These are phyloP conservation scores for Stentor coeruleus DNA, from an alignment of 73 alveolate species.

Conservation along the genomic window DNA sequence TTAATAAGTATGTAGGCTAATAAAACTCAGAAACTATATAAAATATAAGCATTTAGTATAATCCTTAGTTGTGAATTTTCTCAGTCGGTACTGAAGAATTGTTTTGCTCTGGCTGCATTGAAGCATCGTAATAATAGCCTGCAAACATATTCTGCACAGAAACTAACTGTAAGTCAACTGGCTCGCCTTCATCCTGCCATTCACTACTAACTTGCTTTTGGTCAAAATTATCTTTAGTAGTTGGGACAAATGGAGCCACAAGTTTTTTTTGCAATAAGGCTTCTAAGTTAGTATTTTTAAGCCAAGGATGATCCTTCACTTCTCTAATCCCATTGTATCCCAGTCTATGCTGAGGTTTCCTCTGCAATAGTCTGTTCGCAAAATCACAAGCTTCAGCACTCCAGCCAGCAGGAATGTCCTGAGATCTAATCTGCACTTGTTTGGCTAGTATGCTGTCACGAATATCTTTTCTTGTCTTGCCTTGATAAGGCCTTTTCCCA, in stretches of 20 bases:
- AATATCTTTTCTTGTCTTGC: slow-evolving; percentile 90
- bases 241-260: slow-evolving; percentile 81
- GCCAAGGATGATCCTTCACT: slow-evolving; percentile 95
- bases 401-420: slow-evolving; percentile 92
- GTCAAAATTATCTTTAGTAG: slow-evolving; percentile 53
- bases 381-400: slow-evolving; percentile 94
- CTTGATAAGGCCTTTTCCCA: slow-evolving; percentile 91
- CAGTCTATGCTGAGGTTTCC: slow-evolving; percentile 71
- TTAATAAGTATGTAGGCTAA: too few relatives aligned
- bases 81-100: background rate
- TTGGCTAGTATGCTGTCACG: slow-evolving; percentile 89
- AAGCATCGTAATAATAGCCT: slow-evolving; percentile 20
- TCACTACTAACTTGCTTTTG: slow-evolving; percentile 36
- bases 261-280: slow-evolving; percentile 67
- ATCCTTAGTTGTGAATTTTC: too few relatives aligned
- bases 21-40: too few relatives aligned
- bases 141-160: slow-evolving; percentile 30
- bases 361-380: slow-evolving; percentile 69
- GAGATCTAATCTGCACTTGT: slow-evolving; percentile 70
- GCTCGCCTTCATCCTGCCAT: slow-evolving; percentile 35
- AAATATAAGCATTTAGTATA: too few relatives aligned
- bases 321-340: slow-evolving; percentile 91
- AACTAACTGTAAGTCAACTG: slow-evolving; percentile 23
- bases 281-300: slow-evolving; percentile 78
- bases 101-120: slow-evolving; percentile 11